Evolutionary conservation across 305 asterid species (phyloP).

Genomic region (Fraxinus paxiana): DNA sequence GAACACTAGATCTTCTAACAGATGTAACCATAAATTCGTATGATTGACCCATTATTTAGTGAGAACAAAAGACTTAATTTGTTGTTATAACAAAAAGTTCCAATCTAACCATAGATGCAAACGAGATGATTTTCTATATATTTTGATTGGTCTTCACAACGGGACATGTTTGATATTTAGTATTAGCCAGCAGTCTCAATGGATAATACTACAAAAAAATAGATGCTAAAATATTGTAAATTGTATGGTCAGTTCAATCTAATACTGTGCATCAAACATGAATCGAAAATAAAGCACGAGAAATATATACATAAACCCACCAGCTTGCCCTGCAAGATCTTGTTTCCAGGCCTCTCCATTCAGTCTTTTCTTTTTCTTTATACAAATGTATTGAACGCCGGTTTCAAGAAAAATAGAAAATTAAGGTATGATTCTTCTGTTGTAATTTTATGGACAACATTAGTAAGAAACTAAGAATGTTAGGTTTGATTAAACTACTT

Average conservation of each 20-base stretch:
- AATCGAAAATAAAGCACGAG: not conserved
- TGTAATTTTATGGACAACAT: not conserved
- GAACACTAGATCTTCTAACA: not conserved
- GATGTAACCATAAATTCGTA: not conserved
- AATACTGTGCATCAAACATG: not conserved
- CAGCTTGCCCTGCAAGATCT: constrained; percentile 35
- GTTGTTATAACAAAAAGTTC: not conserved
- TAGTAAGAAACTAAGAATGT: not conserved
- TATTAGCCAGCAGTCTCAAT: not conserved
- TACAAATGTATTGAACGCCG: not conserved
- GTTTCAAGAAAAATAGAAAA: not conserved
- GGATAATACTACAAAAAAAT: not conserved
- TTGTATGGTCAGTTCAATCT: not conserved
- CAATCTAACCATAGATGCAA: not conserved
- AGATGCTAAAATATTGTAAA: not conserved
- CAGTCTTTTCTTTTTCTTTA: not conserved
- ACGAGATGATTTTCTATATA: not conserved
- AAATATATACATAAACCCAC: constrained; percentile 22
- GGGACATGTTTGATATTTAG: not conserved
- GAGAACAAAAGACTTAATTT: not conserved
- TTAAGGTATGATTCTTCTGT: not conserved
- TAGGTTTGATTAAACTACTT: not conserved
- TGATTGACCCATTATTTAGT: not conserved
- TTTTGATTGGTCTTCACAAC: not conserved
- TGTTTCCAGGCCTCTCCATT: constrained; percentile 28